A percentile compares a stretch with the other conserved stretches of the same genome.
These are phyloP conservation scores for Lolium rigidum DNA, from an alignment of 176 grass and related monocot species.

Conservation along the genomic window DNA sequence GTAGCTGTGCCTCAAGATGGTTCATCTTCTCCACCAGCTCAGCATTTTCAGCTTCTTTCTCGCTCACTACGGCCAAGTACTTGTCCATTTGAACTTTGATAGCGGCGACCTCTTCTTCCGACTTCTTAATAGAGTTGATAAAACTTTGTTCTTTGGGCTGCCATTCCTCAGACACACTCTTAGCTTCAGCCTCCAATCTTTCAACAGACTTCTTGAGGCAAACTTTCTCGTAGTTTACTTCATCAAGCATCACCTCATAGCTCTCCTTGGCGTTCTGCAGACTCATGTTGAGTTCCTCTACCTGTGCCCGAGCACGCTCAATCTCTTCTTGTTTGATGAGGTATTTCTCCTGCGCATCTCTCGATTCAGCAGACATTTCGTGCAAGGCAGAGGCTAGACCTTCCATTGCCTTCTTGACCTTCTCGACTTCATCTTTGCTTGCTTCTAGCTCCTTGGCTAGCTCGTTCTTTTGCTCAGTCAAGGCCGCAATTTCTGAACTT, in stretches of 20 bases:
- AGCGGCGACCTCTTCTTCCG: slow-evolving; percentile 59
- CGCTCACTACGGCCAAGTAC: slow-evolving; percentile 56
- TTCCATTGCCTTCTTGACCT: slow-evolving; percentile 93
- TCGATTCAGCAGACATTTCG: slow-evolving; percentile 80
- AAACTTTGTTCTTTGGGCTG: slow-evolving; percentile 69
- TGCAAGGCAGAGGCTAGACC: slow-evolving; percentile 88
- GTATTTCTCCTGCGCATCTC: slow-evolving; percentile 70
- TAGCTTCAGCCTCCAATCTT: slow-evolving; percentile 66
- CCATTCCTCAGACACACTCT: slow-evolving; percentile 62
- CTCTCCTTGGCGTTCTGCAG: slow-evolving; percentile 78
- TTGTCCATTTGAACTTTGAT: slow-evolving; percentile 64
- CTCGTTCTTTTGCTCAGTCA: slow-evolving; percentile 65
- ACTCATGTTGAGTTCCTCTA: slow-evolving; percentile 67
- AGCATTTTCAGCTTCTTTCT: slow-evolving; percentile 54
- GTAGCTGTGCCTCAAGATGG: slow-evolving; percentile 66
- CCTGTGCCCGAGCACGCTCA: slow-evolving; percentile 61
- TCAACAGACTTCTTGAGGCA: slow-evolving; percentile 79
- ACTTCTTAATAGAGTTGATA: slow-evolving; percentile 66
- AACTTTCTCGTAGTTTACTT: slow-evolving; percentile 86
- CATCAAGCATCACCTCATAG: slow-evolving; percentile 84
- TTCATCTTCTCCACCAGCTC: slow-evolving; percentile 60
- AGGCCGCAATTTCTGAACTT: slow-evolving; percentile 49
- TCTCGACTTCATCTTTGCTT: slow-evolving; percentile 66
- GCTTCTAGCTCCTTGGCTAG: slow-evolving; percentile 62
- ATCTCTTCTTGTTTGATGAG: slow-evolving; percentile 73